Evolutionary conservation across 2,329 filamentous ascomycete species (phyloP).

Genomic region (Acrocalymma vagum): DNA sequence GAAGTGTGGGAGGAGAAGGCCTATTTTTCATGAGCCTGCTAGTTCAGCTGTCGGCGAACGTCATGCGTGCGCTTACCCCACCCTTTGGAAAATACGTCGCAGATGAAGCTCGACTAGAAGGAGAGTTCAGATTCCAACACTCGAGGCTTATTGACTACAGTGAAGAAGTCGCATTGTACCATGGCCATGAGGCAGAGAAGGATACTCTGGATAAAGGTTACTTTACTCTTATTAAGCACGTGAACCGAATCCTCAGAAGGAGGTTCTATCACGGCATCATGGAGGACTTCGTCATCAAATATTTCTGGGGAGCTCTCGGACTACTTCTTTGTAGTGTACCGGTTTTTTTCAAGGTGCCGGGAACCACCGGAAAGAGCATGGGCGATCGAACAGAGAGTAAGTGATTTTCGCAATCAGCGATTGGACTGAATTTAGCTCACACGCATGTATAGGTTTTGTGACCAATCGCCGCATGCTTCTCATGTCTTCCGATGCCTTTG

Average conservation of each 20-base stretch:
- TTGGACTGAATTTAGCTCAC: conserved; percentile 13
- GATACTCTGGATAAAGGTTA: conserved; percentile 97
- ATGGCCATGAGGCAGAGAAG: conserved; percentile 92
- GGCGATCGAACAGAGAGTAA: conserved; percentile 71
- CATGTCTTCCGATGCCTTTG: conserved; percentile 77
- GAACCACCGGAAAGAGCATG: conserved; percentile 64
- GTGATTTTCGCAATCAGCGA: conserved; percentile 24
- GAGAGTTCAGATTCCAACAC: conserved; percentile 96
- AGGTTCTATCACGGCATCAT: conserved; percentile 98
- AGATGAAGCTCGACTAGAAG: conserved; percentile 92
- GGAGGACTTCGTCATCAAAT: conserved; percentile 99
- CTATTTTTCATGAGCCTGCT: conserved; percentile 94
- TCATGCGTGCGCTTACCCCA: conserved; percentile 93
- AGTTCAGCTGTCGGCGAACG: conserved; percentile 88
- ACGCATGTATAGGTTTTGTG: conserved; percentile 71
- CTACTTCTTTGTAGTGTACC: conserved; percentile 92
- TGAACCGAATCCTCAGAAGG: conserved; percentile 90
- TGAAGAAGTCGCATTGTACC: conserved; percentile 92
- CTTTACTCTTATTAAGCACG: conserved; percentile 98
- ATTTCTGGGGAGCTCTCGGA: conserved; percentile 96
- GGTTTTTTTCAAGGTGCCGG: conserved; percentile 93
- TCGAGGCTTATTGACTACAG: conserved; percentile 94
- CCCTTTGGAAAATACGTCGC: conserved; percentile 98
- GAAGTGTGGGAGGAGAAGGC: conserved; percentile 94
- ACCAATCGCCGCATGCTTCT: conserved; percentile 93